phyloP scores from a whole-genome alignment of 371 early-diverging fungal species.

The Rhizomucor miehei region DNA sequence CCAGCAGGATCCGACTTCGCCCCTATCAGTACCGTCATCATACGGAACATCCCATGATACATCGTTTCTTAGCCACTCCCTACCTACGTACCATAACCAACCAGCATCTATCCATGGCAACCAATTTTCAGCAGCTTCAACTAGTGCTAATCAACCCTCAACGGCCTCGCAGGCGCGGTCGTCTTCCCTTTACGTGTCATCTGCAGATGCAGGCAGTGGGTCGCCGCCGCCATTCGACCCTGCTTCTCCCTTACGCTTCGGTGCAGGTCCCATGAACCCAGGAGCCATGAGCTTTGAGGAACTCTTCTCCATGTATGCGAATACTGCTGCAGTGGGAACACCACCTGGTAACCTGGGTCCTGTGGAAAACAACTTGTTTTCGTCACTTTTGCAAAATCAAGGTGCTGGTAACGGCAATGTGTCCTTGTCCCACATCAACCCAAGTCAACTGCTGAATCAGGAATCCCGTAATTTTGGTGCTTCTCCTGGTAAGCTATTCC shows the following conservation, averaged over 20 bases:
- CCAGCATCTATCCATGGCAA: background rate
- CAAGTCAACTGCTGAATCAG: slow-evolving; percentile 25
- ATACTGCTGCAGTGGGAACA: slow-evolving; percentile 1
- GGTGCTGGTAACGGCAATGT: slow-evolving; percentile 4
- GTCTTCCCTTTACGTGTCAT: slow-evolving; percentile 9
- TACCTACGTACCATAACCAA: slow-evolving; percentile 11
- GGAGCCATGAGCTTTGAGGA: slow-evolving; percentile 27
- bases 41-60: slow-evolving; percentile 4
- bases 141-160: background rate
- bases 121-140: background rate
- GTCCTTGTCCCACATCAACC: slow-evolving; percentile 30
- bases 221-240: background rate
- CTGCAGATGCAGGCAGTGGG: slow-evolving; percentile 1
- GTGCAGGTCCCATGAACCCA: slow-evolving; percentile 14
- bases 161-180: slow-evolving; percentile 18
- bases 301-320: slow-evolving; percentile 15
- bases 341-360: background rate
- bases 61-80: slow-evolving; percentile 18
- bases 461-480: slow-evolving; percentile 2
- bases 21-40: slow-evolving; percentile 11
- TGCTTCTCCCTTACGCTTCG: background rate
- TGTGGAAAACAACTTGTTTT: slow-evolving; percentile 7
- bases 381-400: slow-evolving; percentile 7
- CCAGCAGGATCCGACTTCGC: slow-evolving; percentile 13
- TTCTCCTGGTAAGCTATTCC: slow-evolving; percentile 4